phyloP scores from a whole-genome alignment of 805 yeast genomes.

The Torulaspora delbrueckii region DNA sequence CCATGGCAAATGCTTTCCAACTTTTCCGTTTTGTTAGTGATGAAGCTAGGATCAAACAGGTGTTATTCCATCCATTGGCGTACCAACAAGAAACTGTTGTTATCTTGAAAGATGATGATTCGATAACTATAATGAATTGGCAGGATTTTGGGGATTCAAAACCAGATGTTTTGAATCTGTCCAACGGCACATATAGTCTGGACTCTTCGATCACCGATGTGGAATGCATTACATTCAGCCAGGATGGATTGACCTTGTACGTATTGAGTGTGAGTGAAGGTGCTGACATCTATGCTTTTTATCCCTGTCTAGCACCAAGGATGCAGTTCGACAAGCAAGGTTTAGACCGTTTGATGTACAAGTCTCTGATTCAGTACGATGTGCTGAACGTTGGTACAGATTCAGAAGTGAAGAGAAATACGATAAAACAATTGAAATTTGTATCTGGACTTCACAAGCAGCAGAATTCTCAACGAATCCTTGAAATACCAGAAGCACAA shows the following conservation, averaged over 20 bases:
- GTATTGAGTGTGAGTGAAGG: constrained; percentile 47
- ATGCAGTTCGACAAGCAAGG: constrained; percentile 18
- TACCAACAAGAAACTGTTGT: constrained; percentile 21
- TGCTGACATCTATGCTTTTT: constrained; percentile 50
- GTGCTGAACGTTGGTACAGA: constrained; percentile 14
- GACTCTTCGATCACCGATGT: constrained; percentile 22
- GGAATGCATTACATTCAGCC: constrained; percentile 23
- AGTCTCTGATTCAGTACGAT: constrained; percentile 26
- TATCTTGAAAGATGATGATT: constrained; percentile 23
- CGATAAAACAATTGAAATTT: constrained; percentile 38
- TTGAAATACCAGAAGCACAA: constrained; percentile 5
- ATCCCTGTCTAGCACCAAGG: constrained; percentile 55
- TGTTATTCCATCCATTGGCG: constrained; percentile 42
- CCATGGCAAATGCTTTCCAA: constrained; percentile 10
- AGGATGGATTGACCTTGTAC: constrained; percentile 50
- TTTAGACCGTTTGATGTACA: constrained; percentile 32
- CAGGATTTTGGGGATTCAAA: constrained; percentile 3
- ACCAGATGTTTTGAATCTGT: constrained; percentile 8
- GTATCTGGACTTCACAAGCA: constrained; percentile 31
- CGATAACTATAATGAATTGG: constrained; percentile 25
- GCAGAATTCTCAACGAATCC: not conserved
- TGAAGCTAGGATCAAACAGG: constrained; percentile 35
- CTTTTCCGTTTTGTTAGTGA: constrained; percentile 1
- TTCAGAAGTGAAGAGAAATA: constrained; percentile 20
- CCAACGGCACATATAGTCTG: constrained; percentile 20